A percentile compares a stretch with the other conserved stretches of the same genome.
phyloP scores from a whole-genome alignment of 2,329 filamentous ascomycete genomes.

The Arthroderma sp. region DNA sequence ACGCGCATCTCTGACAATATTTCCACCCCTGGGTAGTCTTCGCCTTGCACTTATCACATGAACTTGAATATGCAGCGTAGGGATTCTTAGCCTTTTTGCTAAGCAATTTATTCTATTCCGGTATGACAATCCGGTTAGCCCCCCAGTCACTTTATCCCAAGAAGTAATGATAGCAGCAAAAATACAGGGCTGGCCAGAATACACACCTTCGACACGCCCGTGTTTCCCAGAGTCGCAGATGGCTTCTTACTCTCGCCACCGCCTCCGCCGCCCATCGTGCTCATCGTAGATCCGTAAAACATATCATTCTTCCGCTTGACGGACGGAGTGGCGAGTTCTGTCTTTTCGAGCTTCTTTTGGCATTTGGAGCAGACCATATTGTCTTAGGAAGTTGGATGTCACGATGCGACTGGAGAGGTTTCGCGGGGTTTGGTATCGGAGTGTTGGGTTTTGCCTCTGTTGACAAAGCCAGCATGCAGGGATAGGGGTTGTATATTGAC shows the following conservation, averaged over 20 bases:
- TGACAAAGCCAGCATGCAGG: too few species aligned
- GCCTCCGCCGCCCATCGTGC: conserved; percentile 21
- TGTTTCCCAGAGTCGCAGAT: conserved; percentile 44
- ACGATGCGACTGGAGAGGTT: not conserved
- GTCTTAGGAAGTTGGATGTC: not conserved
- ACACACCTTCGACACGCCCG: conserved; percentile 46
- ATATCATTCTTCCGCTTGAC: conserved; percentile 57
- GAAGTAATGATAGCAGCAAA: not conserved
- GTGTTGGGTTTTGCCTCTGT: not conserved
- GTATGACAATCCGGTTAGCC: not conserved
- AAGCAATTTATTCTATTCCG: conserved; percentile 47
- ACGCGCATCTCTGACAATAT: conserved; percentile 50
- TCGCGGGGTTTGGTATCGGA: not conserved
- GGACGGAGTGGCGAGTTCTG: conserved; percentile 48
- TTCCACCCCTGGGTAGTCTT: conserved; percentile 50
- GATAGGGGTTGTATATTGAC: too few species aligned
- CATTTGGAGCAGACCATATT: conserved; percentile 54
- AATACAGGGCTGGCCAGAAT: not conserved
- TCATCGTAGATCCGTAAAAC: conserved; percentile 47
- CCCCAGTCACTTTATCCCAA: not conserved
- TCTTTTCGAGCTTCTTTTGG: conserved; percentile 46
- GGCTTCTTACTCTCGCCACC: conserved; percentile 22
- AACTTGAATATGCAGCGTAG: conserved; percentile 50
- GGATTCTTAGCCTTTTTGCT: conserved; percentile 54
- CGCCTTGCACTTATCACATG: conserved; percentile 49